Conservation (phyloP, 2,329 filamentous ascomycete genomes). For the Aspergillus sp. region DNA sequence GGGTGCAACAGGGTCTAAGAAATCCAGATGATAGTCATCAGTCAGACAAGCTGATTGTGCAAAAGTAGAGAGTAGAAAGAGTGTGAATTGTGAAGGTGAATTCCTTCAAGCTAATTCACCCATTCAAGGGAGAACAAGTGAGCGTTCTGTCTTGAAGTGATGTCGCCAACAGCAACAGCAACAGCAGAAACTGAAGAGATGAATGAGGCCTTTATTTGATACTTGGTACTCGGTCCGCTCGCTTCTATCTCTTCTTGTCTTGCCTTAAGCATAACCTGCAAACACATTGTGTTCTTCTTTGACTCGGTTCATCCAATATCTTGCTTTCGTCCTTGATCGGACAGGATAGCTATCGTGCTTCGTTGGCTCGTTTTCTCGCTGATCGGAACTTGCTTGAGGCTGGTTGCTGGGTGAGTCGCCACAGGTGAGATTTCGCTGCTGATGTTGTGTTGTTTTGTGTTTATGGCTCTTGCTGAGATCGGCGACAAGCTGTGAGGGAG, state of each 20-base stretch:
- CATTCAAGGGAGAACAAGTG: not conserved
- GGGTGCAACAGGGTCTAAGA: too few species aligned
- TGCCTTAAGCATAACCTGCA: not conserved
- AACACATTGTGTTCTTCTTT: not conserved
- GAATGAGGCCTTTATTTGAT: not conserved
- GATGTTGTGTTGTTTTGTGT: not conserved
- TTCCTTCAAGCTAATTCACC: not conserved
- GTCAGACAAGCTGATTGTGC: not conserved
- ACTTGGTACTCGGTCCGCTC: not conserved
- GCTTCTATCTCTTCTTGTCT: not conserved
- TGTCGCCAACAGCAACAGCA: not conserved
- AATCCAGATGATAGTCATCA: not conserved
- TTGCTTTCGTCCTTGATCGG: not conserved
- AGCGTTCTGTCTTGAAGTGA: not conserved
- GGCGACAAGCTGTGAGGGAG: not conserved
- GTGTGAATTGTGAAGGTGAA: not conserved
- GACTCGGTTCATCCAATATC: not conserved
- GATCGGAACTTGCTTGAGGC: not conserved
- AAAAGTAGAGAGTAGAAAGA: not conserved
- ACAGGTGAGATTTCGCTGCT: not conserved
- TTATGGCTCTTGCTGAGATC: not conserved
- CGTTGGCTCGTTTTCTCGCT: not conserved
- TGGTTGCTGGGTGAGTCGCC: not conserved
- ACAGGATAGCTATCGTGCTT: not conserved
- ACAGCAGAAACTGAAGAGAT: not conserved